Percentiles rank a stretch among this genome's conserved stretches.
Evolutionary conservation across 2,329 filamentous ascomycete genomes (phyloP).

Genomic region (Ceratocystiopsis minuta): DNA sequence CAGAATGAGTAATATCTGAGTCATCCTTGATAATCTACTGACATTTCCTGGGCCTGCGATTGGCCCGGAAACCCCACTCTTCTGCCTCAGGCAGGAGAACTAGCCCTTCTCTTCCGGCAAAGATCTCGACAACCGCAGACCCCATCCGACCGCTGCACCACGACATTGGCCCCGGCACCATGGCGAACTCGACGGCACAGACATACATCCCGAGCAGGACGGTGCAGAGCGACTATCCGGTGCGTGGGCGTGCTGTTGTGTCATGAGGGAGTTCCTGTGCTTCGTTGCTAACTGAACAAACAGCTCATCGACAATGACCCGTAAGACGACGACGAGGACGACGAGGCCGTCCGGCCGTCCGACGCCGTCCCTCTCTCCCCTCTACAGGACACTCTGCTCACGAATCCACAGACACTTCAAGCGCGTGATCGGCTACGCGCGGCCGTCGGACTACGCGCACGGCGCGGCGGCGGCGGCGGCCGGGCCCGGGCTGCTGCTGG

Average conservation of each 20-base stretch:
- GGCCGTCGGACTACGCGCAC: conserved; percentile 63
- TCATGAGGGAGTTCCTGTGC: conserved; percentile 9
- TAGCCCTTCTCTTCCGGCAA: conserved; percentile 4
- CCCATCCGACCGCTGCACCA: conserved; percentile 3
- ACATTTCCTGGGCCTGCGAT: conserved; percentile 7
- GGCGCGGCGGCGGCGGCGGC: conserved; percentile 51
- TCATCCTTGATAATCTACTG: conserved; percentile 7
- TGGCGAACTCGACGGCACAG: conserved; percentile 21
- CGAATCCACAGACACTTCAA: conserved; percentile 54
- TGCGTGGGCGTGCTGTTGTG: conserved; percentile 33
- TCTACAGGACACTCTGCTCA: no score
- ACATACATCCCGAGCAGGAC: conserved; percentile 58
- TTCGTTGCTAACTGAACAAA: conserved; percentile 5
- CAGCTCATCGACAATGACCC: conserved; percentile 98
- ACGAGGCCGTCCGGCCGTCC: no score
- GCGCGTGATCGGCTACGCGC: conserved; percentile 75
- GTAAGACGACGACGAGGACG: no score
- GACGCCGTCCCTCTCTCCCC: no score
- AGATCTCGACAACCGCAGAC: conserved; percentile 1
- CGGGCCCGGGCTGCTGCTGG: conserved; percentile 54
- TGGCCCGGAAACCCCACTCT: neutral
- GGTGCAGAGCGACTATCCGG: conserved; percentile 69
- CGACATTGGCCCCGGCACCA: conserved; percentile 10
- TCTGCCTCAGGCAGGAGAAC: conserved; percentile 8
- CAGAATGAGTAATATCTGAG: neutral